These are phyloP conservation scores for Tricladium varicosporioides DNA, from an alignment of 2,329 filamentous ascomycete species.

Conservation along the genomic window DNA sequence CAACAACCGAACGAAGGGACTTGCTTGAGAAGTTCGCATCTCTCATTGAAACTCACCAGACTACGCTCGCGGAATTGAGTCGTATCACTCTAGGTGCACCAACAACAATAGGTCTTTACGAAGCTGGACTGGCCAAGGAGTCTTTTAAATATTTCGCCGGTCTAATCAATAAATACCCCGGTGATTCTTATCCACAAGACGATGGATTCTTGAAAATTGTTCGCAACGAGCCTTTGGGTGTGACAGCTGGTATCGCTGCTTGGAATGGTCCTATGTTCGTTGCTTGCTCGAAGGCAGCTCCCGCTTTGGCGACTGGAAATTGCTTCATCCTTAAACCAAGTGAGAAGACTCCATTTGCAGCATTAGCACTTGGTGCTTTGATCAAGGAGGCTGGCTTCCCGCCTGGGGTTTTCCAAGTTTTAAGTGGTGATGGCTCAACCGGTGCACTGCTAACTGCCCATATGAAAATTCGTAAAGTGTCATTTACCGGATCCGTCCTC, in stretches of 20 bases:
- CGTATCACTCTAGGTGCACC: conserved; percentile 47
- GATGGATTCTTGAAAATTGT: conserved; percentile 44
- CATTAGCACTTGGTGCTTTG: conserved; percentile 44
- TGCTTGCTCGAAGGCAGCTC: conserved; percentile 53
- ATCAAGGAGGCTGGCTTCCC: conserved; percentile 32
- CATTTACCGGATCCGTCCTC: conserved; percentile 40
- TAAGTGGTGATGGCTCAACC: conserved; percentile 40
- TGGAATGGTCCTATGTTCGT: conserved; percentile 54
- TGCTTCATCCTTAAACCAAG: conserved; percentile 60
- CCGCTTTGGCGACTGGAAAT: conserved; percentile 59
- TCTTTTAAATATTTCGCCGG: conserved; percentile 36
- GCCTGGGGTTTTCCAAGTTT: conserved; percentile 40
- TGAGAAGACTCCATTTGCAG: conserved; percentile 58
- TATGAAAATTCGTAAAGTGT: conserved; percentile 39
- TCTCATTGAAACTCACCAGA: conserved; percentile 39
- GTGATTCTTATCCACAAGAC: conserved; percentile 41
- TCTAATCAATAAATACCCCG: conserved; percentile 40
- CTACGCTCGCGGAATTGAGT: conserved; percentile 39
- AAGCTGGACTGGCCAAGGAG: conserved; percentile 35
- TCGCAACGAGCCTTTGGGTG: conserved; percentile 41
- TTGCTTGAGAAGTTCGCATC: conserved; percentile 44
- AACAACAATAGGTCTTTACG: conserved; percentile 42
- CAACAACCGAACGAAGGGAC: conserved; percentile 37
- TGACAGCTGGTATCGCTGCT: conserved; percentile 54
- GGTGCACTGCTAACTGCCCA: conserved; percentile 38